Evolutionary conservation across 2,329 filamentous ascomycete species (phyloP).

Genomic region (Fusarium sambucinum): DNA sequence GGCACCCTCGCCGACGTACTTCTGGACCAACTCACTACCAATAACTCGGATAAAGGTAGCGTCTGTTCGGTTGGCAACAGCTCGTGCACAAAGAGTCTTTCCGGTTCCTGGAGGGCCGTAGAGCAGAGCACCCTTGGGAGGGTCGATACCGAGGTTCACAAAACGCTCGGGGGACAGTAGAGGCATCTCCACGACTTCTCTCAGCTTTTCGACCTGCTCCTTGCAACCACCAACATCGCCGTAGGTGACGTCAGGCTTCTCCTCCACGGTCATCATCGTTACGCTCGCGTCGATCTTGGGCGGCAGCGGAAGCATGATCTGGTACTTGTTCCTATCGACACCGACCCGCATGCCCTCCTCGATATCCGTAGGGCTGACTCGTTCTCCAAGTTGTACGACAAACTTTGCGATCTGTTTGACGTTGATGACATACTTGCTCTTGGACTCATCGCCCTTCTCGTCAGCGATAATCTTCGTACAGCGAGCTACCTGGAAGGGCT

Average conservation of each 20-base stretch:
- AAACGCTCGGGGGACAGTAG: slow-evolving; percentile 96
- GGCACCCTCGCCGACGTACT: slow-evolving; percentile 98
- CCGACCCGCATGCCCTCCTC: slow-evolving; percentile 99
- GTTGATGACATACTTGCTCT: slow-evolving; percentile 99
- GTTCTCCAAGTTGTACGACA: slow-evolving; percentile 95
- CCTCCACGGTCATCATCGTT: slow-evolving; percentile 99
- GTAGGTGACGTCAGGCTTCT: slow-evolving; percentile 99
- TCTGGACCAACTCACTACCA: slow-evolving; percentile 96
- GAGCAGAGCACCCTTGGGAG: slow-evolving; percentile 94
- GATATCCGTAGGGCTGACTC: slow-evolving; percentile 97
- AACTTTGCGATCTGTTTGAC: slow-evolving; percentile 99
- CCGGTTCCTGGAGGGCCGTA: slow-evolving; percentile 99
- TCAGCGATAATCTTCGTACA: slow-evolving; percentile 99
- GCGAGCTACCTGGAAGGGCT: slow-evolving; percentile 94
- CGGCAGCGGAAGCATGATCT: slow-evolving; percentile 94
- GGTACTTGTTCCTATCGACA: slow-evolving; percentile 98
- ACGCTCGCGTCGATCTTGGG: slow-evolving; percentile 99
- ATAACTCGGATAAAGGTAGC: slow-evolving; percentile 99
- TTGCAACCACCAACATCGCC: slow-evolving; percentile 99
- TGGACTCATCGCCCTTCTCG: slow-evolving; percentile 90
- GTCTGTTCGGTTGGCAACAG: slow-evolving; percentile 97
- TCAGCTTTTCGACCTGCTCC: slow-evolving; percentile 98
- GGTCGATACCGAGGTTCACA: slow-evolving; percentile 98
- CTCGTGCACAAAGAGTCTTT: slow-evolving; percentile 97
- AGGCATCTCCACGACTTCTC: slow-evolving; percentile 99